Base-by-base conservation (phyloP, 2,329 filamentous ascomycete genomes). In the Fusarium sublunatum region DNA sequence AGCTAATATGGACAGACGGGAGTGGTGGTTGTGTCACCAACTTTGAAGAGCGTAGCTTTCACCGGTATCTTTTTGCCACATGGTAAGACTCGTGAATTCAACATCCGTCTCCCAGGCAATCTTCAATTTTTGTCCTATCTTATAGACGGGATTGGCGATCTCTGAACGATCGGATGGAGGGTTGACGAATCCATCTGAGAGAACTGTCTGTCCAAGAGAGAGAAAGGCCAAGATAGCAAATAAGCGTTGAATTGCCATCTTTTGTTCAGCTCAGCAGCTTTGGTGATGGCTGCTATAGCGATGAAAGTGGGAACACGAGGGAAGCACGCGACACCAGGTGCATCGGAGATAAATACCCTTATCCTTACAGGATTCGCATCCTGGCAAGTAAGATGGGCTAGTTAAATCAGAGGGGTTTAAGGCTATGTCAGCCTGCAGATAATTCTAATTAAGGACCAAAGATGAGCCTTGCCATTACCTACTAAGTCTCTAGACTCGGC, bases 31-130 rank as follows among this genome's bases (percentile, higher is more conserved):
- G 7, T 5, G 13, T 5, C 0, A 19, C 36, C 1, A 12, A 43
- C 54, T 38, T 10, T 58, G 42, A 0, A 57, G 3, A 8, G 26
- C 38, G 5, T 49, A 58, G 19, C 36, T 49, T 2, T 57, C 35
- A 0, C 52, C 54, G 0, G 42, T 56, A 1, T 13, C 25, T 0
- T 22, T 19, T 35, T 56, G 49, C 53, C 50, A 56, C 15, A 53
- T 19, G 0, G 32, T 45, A 1, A 55, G 13, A 19, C 53, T 49
- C 0, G 53, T 55, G 1, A 53, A 53, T 3, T 55, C 32, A 0
- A 24, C 53, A 12, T 32, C 15, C 2, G 53, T 45, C 3, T 26
- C 19, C 53, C 32, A 55, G 2, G 22, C 39, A 5, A 55, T 55
- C 15, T 34, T 55, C 0, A 55, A 38, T 9, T 44, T 24, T 1